These are phyloP conservation scores for Bassia scoparia DNA, from an alignment of 148 eudicot species.

Conservation along the genomic window DNA sequence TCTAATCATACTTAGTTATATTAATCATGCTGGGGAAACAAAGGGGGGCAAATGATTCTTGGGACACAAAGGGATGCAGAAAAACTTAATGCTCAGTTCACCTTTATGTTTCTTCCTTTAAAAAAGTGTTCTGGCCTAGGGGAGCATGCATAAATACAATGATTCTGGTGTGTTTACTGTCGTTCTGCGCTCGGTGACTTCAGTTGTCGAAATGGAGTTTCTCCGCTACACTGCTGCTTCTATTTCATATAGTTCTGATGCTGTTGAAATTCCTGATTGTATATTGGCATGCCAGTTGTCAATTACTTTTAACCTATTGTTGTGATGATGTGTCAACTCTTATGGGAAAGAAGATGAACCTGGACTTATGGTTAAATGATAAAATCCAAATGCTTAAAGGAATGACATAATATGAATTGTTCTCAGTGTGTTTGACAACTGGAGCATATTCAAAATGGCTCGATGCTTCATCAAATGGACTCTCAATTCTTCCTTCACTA, in stretches of 20 bases:
- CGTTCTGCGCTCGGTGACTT: too few species aligned
- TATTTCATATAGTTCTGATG: background rate
- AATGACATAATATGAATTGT: constrained; percentile 8
- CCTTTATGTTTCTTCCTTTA: too few species aligned
- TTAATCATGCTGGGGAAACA: too few species aligned
- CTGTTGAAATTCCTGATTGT: background rate
- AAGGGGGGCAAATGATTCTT: too few species aligned
- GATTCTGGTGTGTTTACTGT: too few species aligned
- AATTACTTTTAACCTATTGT: background rate
- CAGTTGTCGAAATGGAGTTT: too few species aligned
- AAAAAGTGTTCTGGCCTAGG: too few species aligned
- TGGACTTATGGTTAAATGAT: background rate
- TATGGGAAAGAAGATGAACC: too few species aligned
- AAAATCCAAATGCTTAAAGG: background rate
- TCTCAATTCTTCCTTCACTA: constrained; percentile 69
- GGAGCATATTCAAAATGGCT: constrained; percentile 99
- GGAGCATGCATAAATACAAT: too few species aligned
- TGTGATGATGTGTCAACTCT: background rate
- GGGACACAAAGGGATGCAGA: too few species aligned
- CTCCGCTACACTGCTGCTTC: background rate
- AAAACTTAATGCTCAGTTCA: too few species aligned
- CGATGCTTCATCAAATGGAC: constrained; percentile 75
- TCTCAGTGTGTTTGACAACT: constrained; percentile 72
- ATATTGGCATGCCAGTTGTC: background rate
- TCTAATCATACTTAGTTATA: too few species aligned